Conservation (phyloP, 345 rosid genomes). For the Dipteronia sinensis region DNA sequence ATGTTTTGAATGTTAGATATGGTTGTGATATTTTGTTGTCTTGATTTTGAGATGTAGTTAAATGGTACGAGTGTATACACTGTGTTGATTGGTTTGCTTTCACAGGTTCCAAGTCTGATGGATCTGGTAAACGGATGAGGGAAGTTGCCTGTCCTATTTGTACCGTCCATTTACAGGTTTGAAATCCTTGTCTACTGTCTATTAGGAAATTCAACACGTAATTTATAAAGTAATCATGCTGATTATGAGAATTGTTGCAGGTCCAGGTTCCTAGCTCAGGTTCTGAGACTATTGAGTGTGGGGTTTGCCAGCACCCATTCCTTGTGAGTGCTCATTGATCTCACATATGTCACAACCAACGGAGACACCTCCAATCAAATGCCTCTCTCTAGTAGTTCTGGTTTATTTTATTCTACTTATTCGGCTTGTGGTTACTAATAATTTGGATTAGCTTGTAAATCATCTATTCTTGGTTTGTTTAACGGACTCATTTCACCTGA, state of each 20-base stretch:
- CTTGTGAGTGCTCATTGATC: slow-evolving; percentile 84
- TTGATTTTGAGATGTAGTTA: background rate
- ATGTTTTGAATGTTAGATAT: background rate
- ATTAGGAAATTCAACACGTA: background rate
- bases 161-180: slow-evolving; percentile 95
- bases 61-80: background rate
- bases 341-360: background rate
- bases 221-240: slow-evolving; percentile 6
- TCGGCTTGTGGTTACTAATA: slow-evolving; percentile 22
- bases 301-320: slow-evolving; percentile 97
- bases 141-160: slow-evolving; percentile 99
- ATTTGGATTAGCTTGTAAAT: slow-evolving; percentile 19
- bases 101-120: slow-evolving; percentile 67
- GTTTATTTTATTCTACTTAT: slow-evolving; percentile 1
- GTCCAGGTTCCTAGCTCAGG: slow-evolving; percentile 99
- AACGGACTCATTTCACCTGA: background rate
- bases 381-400: background rate
- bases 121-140: slow-evolving; percentile 82
- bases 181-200: slow-evolving; percentile 11
- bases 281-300: slow-evolving; percentile 97
- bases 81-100: slow-evolving; percentile 7
- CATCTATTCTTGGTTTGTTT: slow-evolving; percentile 21
- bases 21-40: background rate
- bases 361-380: background rate
- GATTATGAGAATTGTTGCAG: slow-evolving; percentile 41